These are phyloP conservation scores for Oxytropis ochrocephala DNA, from an alignment of 306 rosid species.

Conservation along the genomic window DNA sequence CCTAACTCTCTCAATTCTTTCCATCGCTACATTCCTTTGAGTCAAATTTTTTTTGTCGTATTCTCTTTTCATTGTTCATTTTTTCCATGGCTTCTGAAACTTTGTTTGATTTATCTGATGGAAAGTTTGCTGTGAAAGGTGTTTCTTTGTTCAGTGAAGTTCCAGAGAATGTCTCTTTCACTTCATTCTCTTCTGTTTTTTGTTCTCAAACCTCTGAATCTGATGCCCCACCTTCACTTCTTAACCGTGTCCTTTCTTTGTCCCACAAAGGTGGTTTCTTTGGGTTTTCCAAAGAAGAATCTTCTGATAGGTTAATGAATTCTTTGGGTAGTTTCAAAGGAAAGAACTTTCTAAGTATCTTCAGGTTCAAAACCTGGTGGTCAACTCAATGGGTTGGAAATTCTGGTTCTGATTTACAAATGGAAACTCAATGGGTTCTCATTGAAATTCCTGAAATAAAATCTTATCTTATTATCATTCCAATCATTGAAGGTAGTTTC, in stretches of 20 bases:
- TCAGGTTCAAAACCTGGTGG: slow-evolving; percentile 98
- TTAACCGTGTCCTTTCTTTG: slow-evolving; percentile 36
- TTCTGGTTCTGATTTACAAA: slow-evolving; percentile 78
- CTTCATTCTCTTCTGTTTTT: slow-evolving; percentile 43
- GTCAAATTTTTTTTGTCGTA: not conserved
- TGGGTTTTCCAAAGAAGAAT: slow-evolving; percentile 41
- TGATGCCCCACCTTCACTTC: slow-evolving; percentile 49
- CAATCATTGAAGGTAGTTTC: slow-evolving; percentile 55
- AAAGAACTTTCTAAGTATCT: slow-evolving; percentile 59
- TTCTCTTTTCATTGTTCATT: not conserved
- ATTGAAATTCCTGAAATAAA: slow-evolving; percentile 58
- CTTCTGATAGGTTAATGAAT: slow-evolving; percentile 54
- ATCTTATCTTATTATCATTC: slow-evolving; percentile 57
- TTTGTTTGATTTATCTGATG: slow-evolving; percentile 38
- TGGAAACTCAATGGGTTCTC: slow-evolving; percentile 86
- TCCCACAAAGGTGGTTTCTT: slow-evolving; percentile 78
- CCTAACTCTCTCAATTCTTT: no score
- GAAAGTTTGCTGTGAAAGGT: slow-evolving; percentile 42
- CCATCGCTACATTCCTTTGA: not conserved
- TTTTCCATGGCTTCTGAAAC: slow-evolving; percentile 58
- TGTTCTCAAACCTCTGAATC: slow-evolving; percentile 28
- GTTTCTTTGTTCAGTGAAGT: slow-evolving; percentile 52
- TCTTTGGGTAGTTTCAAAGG: slow-evolving; percentile 52
- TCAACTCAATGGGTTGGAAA: slow-evolving; percentile 86
- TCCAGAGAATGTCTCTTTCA: slow-evolving; percentile 63